These are phyloP conservation scores for Ascochyta fabae DNA, from an alignment of 2,329 filamentous ascomycete species.

Conservation along the genomic window DNA sequence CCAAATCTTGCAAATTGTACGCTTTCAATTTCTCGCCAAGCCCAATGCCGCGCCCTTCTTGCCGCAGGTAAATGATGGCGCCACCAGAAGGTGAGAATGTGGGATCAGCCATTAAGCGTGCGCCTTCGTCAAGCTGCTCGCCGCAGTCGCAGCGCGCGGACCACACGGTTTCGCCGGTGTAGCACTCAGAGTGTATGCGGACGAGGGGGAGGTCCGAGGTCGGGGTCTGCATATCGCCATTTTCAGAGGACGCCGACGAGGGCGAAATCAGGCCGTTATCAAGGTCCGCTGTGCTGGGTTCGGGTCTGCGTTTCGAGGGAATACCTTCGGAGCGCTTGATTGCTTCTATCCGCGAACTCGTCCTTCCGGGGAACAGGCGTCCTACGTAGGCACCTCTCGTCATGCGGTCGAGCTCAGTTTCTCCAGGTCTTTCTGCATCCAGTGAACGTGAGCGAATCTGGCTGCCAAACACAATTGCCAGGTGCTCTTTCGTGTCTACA, in stretches of 20 bases:
- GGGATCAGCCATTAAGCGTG: constrained; percentile 83
- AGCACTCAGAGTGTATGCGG: constrained; percentile 96
- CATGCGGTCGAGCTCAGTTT: constrained; percentile 90
- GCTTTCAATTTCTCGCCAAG: constrained; percentile 96
- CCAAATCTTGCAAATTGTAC: constrained; percentile 95
- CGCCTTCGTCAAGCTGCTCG: constrained; percentile 96
- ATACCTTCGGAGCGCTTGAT: constrained; percentile 49
- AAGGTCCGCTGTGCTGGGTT: constrained; percentile 10
- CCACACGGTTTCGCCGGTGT: constrained; percentile 98
- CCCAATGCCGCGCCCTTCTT: constrained; percentile 95
- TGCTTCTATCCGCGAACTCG: constrained; percentile 71
- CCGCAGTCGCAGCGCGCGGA: constrained; percentile 97
- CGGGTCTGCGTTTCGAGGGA: constrained; percentile 26
- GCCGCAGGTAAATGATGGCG: constrained; percentile 92
- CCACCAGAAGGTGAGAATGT: constrained; percentile 69
- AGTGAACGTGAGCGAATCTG: constrained; percentile 76
- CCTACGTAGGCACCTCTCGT: constrained; percentile 93
- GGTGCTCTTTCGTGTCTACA: constrained; percentile 91
- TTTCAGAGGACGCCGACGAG: constrained; percentile 35
- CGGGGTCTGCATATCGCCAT: constrained; percentile 34
- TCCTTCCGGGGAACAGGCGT: constrained; percentile 82
- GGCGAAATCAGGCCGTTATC: constrained; percentile 25
- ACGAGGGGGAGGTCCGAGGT: constrained; percentile 71
- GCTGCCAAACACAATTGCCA: constrained; percentile 95
- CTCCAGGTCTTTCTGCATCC: constrained; percentile 73